Evolutionary conservation across 208 protist genomes (phyloP).

Genomic region (Balamuthia mandrillaris): DNA sequence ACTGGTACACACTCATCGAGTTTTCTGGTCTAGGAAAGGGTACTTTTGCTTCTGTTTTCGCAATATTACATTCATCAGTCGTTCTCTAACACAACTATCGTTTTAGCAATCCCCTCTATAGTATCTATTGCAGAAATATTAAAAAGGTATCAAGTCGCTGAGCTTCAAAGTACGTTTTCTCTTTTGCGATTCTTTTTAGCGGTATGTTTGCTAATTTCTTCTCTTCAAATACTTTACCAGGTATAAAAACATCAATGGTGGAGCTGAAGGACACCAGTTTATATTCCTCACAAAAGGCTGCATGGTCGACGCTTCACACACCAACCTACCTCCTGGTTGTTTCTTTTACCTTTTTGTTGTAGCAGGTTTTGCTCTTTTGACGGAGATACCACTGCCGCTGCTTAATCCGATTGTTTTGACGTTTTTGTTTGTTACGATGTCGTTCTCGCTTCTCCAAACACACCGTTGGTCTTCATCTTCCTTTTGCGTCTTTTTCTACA

Average conservation of each 20-base stretch:
- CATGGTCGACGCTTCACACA: too few relatives aligned
- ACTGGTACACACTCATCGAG: neutral
- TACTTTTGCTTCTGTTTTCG: neutral
- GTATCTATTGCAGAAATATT: slow-evolving; percentile 23
- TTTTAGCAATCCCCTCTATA: slow-evolving; percentile 1
- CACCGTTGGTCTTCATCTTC: too few relatives aligned
- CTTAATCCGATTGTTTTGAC: too few relatives aligned
- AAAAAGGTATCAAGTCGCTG: neutral
- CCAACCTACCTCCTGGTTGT: too few relatives aligned
- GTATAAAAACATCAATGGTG: neutral
- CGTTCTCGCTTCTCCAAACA: too few relatives aligned
- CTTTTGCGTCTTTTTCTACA: too few relatives aligned
- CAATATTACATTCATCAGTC: neutral
- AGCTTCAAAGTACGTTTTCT: neutral
- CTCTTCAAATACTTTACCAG: neutral
- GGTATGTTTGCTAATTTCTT: neutral
- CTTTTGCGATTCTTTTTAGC: neutral
- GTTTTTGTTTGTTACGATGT: too few relatives aligned
- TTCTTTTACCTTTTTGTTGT: too few relatives aligned
- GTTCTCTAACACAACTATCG: neutral
- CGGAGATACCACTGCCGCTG: too few relatives aligned
- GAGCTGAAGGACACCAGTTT: neutral
- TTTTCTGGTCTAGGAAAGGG: slow-evolving; percentile 8
- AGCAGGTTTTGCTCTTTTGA: too few relatives aligned
- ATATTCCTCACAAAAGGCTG: neutral